These are phyloP conservation scores for Didymella pomorum DNA, from an alignment of 2,329 filamentous ascomycete genomes.

Conservation along the genomic window DNA sequence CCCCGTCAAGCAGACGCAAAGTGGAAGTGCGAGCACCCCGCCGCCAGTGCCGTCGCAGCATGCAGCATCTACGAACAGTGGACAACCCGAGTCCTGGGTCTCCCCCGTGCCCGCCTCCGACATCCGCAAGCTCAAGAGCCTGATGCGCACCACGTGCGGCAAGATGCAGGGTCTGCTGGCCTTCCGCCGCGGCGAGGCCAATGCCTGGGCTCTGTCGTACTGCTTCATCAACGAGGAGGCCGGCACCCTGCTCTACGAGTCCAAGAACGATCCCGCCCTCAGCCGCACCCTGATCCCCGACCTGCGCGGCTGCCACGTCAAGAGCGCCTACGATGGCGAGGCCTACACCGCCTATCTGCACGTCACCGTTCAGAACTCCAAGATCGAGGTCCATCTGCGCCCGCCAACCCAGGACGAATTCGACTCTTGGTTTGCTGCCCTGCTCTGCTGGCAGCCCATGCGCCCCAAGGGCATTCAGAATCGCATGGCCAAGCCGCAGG, in stretches of 20 bases:
- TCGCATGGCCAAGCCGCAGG: conserved; percentile 61
- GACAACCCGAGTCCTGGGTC: conserved; percentile 46
- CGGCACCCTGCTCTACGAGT: conserved; percentile 77
- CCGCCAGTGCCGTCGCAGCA: not conserved
- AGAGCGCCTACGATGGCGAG: conserved; percentile 58
- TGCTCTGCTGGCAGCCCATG: conserved; percentile 83
- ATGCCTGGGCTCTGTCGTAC: conserved; percentile 73
- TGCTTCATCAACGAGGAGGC: conserved; percentile 81
- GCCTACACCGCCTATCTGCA: conserved; percentile 60
- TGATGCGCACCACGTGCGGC: conserved; percentile 81
- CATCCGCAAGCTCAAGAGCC: conserved; percentile 73
- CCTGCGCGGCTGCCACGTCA: conserved; percentile 75
- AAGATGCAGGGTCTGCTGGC: conserved; percentile 81
- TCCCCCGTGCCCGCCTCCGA: conserved; percentile 65
- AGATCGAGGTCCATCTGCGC: conserved; percentile 69
- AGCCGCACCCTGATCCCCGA: conserved; percentile 71
- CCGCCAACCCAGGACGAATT: conserved; percentile 71
- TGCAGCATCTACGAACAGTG: too few species aligned
- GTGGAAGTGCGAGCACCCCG: too few species aligned
- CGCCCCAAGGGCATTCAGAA: conserved; percentile 65
- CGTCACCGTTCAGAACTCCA: conserved; percentile 62
- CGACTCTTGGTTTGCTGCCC: conserved; percentile 80
- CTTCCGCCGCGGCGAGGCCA: conserved; percentile 69
- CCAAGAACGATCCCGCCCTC: conserved; percentile 71
- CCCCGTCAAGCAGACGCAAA: conserved; percentile 27